These are phyloP conservation scores for Ceratocystis cubensis DNA, from an alignment of 2,329 filamentous ascomycete genomes.

Conservation along the genomic window DNA sequence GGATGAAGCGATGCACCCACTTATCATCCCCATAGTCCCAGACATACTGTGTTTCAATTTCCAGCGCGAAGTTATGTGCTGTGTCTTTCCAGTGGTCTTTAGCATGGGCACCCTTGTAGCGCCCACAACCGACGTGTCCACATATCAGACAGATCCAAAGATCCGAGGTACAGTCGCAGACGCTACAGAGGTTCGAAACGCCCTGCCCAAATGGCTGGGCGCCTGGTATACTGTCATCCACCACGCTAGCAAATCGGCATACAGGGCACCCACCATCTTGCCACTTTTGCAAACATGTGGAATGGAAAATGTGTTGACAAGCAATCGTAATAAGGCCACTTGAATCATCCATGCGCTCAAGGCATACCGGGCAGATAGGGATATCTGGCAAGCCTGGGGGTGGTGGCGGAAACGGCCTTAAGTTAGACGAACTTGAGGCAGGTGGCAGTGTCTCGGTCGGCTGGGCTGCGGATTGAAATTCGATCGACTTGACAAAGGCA, in stretches of 20 bases:
- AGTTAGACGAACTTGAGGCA: slow-evolving; percentile 33
- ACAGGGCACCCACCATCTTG: slow-evolving; percentile 87
- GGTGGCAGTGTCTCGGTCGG: slow-evolving; percentile 37
- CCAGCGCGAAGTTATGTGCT: slow-evolving; percentile 81
- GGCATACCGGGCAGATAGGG: slow-evolving; percentile 88
- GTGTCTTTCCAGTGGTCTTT: slow-evolving; percentile 89
- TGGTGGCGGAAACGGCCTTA: slow-evolving; percentile 49
- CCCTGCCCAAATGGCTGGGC: slow-evolving; percentile 42
- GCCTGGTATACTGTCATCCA: slow-evolving; percentile 34
- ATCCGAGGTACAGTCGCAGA: slow-evolving; percentile 69
- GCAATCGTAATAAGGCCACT: slow-evolving; percentile 89
- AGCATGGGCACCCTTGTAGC: slow-evolving; percentile 87
- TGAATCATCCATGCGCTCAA: slow-evolving; percentile 97
- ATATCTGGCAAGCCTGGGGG: slow-evolving; percentile 81
- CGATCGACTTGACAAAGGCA: slow-evolving; percentile 85
- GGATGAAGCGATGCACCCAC: slow-evolving; percentile 91
- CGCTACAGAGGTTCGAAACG: slow-evolving; percentile 59
- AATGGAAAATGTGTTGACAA: slow-evolving; percentile 96
- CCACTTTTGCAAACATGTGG: slow-evolving; percentile 92
- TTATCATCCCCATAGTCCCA: slow-evolving; percentile 96
- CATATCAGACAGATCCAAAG: slow-evolving; percentile 95
- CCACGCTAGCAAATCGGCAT: slow-evolving; percentile 65
- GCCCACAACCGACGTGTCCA: slow-evolving; percentile 80
- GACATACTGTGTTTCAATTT: slow-evolving; percentile 84
- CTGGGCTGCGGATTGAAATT: slow-evolving; percentile 54